Conservation (phyloP, 805 yeast genomes). For the Saccharomycopsis sp. region DNA sequence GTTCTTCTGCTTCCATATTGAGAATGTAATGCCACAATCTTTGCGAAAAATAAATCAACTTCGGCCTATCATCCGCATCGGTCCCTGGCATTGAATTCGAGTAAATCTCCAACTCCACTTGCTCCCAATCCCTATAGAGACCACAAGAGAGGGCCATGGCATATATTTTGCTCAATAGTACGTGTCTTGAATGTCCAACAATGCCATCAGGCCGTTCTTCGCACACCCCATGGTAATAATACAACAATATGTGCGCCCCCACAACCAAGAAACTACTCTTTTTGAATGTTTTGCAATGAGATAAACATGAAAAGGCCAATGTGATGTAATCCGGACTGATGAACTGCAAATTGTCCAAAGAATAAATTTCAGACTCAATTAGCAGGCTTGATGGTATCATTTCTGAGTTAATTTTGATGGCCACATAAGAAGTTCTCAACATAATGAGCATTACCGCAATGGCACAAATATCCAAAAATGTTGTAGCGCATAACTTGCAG, state of each 20-base stretch:
- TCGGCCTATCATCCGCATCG: background rate
- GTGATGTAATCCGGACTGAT: constrained; percentile 9
- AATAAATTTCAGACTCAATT: constrained; percentile 10
- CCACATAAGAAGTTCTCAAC: constrained; percentile 10
- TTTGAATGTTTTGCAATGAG: constrained; percentile 12
- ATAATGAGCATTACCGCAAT: constrained; percentile 12
- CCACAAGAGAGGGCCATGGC: constrained; percentile 7
- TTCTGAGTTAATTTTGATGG: constrained; percentile 14
- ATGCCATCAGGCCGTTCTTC: constrained; percentile 14
- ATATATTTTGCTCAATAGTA: constrained; percentile 3
- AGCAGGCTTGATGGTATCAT: background rate
- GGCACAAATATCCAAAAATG: constrained; percentile 10
- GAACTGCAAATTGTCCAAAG: constrained; percentile 1
- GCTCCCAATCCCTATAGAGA: constrained; percentile 12
- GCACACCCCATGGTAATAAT: constrained; percentile 9
- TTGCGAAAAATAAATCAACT: background rate
- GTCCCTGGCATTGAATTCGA: background rate
- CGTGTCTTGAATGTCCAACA: constrained; percentile 1
- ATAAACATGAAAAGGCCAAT: constrained; percentile 12
- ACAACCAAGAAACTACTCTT: constrained; percentile 9
- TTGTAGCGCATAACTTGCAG: constrained; percentile 6
- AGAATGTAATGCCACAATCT: constrained; percentile 4
- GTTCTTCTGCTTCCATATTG: background rate
- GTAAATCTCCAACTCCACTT: background rate
- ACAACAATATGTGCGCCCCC: constrained; percentile 3